Evolutionary conservation across 2,329 filamentous ascomycete species (phyloP).

Genomic region (Penicillium sclerotigenum): DNA sequence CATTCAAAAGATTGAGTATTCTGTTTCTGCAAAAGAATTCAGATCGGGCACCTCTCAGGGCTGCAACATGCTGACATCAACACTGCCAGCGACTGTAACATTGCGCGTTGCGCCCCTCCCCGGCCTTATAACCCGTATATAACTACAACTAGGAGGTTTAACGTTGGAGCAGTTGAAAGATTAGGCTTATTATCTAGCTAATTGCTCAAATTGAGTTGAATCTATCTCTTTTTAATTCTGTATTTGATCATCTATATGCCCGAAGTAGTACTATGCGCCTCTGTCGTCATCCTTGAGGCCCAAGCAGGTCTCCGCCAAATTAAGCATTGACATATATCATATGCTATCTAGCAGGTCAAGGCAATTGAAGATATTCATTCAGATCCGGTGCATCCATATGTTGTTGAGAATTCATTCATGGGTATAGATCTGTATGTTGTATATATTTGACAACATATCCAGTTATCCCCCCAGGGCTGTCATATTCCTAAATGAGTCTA

Average conservation of each 20-base stretch:
- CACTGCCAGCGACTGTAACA: slow-evolving; percentile 23
- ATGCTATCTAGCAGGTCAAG: neutral
- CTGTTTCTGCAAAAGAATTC: neutral
- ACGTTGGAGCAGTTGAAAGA: neutral
- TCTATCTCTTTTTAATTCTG: neutral
- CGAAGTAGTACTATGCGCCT: slow-evolving; percentile 2
- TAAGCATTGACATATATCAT: neutral
- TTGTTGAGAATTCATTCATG: neutral
- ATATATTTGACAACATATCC: neutral
- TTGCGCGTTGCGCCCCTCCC: slow-evolving; percentile 8
- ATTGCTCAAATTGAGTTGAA: neutral
- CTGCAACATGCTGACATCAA: slow-evolving; percentile 25
- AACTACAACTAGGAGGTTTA: neutral
- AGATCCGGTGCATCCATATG: neutral
- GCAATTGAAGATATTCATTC: neutral
- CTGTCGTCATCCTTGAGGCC: slow-evolving; percentile 11
- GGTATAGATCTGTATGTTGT: neutral
- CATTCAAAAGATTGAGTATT: neutral
- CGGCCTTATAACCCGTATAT: slow-evolving; percentile 5
- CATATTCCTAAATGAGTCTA: neutral
- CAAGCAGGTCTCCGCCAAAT: neutral
- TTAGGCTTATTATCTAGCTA: neutral
- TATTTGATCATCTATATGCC: neutral
- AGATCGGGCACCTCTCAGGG: slow-evolving; percentile 1
- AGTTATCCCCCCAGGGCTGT: neutral